Evolutionary conservation across 768 basidiomycete genomes (phyloP).

Genomic region (Coprinopsis cinerea): DNA sequence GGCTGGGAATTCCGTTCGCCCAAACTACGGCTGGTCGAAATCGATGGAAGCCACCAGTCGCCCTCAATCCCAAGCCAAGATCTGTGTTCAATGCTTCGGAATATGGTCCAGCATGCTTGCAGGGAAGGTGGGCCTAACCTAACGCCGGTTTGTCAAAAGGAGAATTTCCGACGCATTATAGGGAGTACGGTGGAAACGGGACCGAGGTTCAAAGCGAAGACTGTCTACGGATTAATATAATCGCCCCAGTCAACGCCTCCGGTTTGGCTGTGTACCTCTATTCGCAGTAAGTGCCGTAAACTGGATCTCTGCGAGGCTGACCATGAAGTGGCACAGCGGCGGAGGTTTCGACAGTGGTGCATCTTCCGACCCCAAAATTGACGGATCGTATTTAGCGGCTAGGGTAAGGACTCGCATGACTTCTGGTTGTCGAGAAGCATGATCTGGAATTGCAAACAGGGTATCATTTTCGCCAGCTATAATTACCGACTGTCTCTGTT

Average conservation of each 20-base stretch:
- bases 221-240: conserved; percentile 37
- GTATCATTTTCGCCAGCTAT: conserved; percentile 28
- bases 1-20: conserved; percentile 26
- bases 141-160: not conserved
- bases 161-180: not conserved
- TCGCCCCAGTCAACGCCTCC: conserved; percentile 30
- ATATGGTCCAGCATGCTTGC: conserved; percentile 28
- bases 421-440: not conserved
- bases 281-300: conserved; percentile 20
- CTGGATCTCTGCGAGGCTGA: not conserved
- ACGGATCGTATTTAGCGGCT: conserved; percentile 26
- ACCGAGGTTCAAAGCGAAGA: conserved; percentile 32
- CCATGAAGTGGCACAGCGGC: conserved; percentile 22
- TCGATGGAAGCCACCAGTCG: conserved; percentile 25
- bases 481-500: conserved; percentile 31
- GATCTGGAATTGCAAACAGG: conserved; percentile 12
- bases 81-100: conserved; percentile 22
- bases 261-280: conserved; percentile 26
- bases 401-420: conserved; percentile 13
- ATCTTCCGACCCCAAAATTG: conserved; percentile 30
- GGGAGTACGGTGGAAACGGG: conserved; percentile 27
- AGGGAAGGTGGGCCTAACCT: conserved; percentile 21
- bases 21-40: conserved; percentile 24
- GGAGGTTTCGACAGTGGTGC: conserved; percentile 31
- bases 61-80: conserved; percentile 10